A percentile compares a stretch with the other conserved stretches of the same genome.
Conservation (phyloP, 2,329 filamentous ascomycete genomes). For the Fusarium beomiforme region DNA sequence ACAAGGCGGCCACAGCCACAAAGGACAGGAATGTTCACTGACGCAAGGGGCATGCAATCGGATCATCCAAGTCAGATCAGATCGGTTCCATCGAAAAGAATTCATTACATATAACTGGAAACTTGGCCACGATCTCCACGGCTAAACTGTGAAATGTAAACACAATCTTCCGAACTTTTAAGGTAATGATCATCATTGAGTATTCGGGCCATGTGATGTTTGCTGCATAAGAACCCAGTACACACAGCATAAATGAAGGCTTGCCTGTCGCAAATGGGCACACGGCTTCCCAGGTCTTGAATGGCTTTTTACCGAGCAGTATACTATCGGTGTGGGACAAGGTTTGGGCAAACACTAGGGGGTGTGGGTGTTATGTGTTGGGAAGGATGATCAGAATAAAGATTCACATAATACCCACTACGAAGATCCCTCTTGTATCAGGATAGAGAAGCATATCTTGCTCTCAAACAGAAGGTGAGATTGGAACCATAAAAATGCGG, state of each 20-base stretch:
- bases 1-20: constrained; percentile 3
- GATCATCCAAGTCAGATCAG: constrained; percentile 22
- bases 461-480: neutral
- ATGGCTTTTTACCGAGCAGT: neutral
- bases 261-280: neutral
- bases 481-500: constrained; percentile 12
- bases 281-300: neutral
- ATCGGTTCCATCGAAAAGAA: constrained; percentile 8
- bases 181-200: constrained; percentile 1
- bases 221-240: constrained; percentile 3
- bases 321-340: constrained; percentile 13
- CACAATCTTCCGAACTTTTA: constrained; percentile 8
- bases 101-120: neutral
- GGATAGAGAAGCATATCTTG: neutral
- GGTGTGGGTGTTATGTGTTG: neutral
- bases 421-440: neutral
- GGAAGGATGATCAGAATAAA: neutral
- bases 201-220: constrained; percentile 2
- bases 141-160: constrained; percentile 5
- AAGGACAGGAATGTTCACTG: constrained; percentile 16
- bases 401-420: neutral
- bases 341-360: constrained; percentile 4
- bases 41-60: neutral
- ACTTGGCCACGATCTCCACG: neutral
- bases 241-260: neutral